Conservation (phyloP, 768 basidiomycete genomes). For the Lactifluus piperatus region DNA sequence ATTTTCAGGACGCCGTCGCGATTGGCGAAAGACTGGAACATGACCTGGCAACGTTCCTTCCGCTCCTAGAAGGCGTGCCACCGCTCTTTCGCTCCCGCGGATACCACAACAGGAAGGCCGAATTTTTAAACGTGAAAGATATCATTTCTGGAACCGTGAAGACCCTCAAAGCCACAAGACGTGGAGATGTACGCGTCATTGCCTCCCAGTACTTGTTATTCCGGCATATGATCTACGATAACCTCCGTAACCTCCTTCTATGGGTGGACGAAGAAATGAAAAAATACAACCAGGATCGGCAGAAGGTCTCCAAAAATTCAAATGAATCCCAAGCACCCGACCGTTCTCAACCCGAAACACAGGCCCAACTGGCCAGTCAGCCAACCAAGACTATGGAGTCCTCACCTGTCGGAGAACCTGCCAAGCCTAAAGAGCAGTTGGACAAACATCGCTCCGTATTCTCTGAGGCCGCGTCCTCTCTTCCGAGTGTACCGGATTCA, state of each 20-base stretch:
- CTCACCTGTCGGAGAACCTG: neutral
- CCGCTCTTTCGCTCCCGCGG: neutral
- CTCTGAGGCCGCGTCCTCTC: neutral
- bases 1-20: neutral
- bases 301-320: neutral
- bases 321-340: neutral
- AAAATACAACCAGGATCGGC: neutral
- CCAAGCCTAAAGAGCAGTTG: neutral
- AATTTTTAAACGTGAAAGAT: neutral
- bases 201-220: neutral
- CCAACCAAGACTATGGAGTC: neutral
- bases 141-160: neutral
- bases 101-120: neutral
- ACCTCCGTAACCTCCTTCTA: neutral
- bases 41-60: neutral
- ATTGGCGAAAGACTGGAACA: neutral
- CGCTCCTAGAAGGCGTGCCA: neutral
- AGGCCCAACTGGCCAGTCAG: neutral
- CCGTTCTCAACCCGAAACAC: neutral
- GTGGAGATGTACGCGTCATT: neutral
- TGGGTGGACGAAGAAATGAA: neutral
- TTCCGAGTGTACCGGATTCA: neutral
- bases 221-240: neutral
- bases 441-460: neutral
- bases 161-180: neutral